Evolutionary conservation across 345 rosid genomes (phyloP), one percentile per base, ranked within the genome.

Genomic region (Trapa bicornis): DNA sequence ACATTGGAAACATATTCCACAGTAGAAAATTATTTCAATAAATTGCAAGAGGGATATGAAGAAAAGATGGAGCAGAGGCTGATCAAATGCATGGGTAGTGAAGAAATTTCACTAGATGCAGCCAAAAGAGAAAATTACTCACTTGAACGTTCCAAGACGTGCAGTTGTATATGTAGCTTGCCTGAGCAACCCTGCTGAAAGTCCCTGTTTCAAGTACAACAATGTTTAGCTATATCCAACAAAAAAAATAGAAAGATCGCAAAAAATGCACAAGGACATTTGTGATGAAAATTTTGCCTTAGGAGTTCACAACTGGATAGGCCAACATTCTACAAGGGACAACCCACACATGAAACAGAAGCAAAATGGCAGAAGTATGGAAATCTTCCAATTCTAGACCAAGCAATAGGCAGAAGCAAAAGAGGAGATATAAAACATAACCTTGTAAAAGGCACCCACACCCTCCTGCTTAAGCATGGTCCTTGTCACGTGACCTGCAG

Each of bases 111-210:
- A 33, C 17, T 32, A 61, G 52, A 1, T 11, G 29, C 41, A 61
- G 29, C 11, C 10, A 13, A 32, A 22, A 22, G 29, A 22, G 29
- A 22, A 70, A 73, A 70, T 47, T 39, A 79, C 88, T 83, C 80
- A 94, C 99, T 70, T 89, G 86, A 94, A 94, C 58, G 99, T 78
- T 68, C 99, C 99, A 74, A 94, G 97, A 42, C 99, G 87, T 13
- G 99, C 99, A 15, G 99, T 94, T 37, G 99, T 94, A 67, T 94
- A 94, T 52, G 99, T 94, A 69, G 97, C 99, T 83, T 94, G 99
- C 79, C 99, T 89, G 37, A 94, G 81, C 53, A 94, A 75, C 72
- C 99, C 99, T 69, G 99, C 99, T 47, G 93, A 82, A 29, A 94
- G 78, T 15, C 99, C 99, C 99, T 94, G 82, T 58, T 12, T 71